phyloP scores from a whole-genome alignment of 116 monocot species.

The Dioscorea cayenensis region DNA sequence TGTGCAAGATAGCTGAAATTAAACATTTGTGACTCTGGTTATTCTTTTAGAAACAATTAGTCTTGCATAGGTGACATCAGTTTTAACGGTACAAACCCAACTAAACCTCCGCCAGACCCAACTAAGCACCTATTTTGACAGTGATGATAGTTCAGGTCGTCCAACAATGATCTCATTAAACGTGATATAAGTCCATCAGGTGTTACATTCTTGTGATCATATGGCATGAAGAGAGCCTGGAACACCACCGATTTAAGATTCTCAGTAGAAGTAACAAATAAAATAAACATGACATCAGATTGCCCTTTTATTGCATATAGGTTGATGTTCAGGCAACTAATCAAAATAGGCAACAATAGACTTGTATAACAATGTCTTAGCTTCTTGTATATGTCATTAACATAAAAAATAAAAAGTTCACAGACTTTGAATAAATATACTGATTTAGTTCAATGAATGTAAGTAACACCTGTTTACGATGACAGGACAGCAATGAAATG shows the following conservation, averaged over 20 bases:
- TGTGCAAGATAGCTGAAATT: conserved; percentile 88
- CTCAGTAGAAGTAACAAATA: not conserved
- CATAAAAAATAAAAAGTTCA: too few relatives aligned
- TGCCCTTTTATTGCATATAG: not conserved
- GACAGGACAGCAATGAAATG: not conserved
- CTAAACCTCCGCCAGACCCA: conserved; percentile 90
- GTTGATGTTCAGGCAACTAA: not conserved
- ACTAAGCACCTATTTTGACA: conserved; percentile 68
- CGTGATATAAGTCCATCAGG: conserved; percentile 43
- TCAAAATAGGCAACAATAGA: too few relatives aligned
- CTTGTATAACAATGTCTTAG: too few relatives aligned
- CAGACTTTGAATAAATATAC: too few relatives aligned
- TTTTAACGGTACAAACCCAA: conserved; percentile 55
- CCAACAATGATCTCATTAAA: conserved; percentile 60
- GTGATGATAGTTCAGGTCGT: conserved; percentile 62
- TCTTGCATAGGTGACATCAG: not conserved
- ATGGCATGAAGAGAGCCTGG: conserved; percentile 97
- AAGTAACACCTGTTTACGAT: too few relatives aligned
- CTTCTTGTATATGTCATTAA: too few relatives aligned
- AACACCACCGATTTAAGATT: not conserved
- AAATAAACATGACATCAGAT: not conserved
- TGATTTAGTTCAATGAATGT: too few relatives aligned
- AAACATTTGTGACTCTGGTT: not conserved
- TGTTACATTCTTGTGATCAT: conserved; percentile 92
- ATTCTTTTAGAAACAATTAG: not conserved